These are phyloP conservation scores for Schoenoplectus tabernaemontani DNA, from an alignment of 202 grass and related monocot species.

Conservation along the genomic window DNA sequence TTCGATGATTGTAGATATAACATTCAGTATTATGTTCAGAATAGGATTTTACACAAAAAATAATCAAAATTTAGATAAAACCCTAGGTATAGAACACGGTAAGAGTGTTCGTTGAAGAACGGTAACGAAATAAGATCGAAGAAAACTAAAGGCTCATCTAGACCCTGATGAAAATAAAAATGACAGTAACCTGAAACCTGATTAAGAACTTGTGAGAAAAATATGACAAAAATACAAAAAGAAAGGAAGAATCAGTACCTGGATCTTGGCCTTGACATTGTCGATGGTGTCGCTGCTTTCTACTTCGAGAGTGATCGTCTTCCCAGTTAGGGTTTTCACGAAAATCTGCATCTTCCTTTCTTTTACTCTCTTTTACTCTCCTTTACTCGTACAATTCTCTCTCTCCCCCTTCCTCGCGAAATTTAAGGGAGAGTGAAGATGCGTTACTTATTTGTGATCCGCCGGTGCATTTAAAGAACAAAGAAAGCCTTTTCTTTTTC, in stretches of 20 bases:
- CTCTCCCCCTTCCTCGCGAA: too few relatives aligned
- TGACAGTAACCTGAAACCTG: not conserved
- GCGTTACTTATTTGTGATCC: too few relatives aligned
- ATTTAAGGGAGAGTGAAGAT: too few relatives aligned
- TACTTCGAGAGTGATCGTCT: slow-evolving; percentile 65
- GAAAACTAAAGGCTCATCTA: not conserved
- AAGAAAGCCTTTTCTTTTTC: too few relatives aligned
- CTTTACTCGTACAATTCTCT: too few relatives aligned
- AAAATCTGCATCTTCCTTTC: slow-evolving; percentile 63
- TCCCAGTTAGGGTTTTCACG: slow-evolving; percentile 67
- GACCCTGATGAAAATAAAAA: not conserved
- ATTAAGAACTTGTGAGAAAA: slow-evolving; percentile 3
- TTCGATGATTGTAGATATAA: too few relatives aligned
- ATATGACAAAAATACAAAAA: not conserved
- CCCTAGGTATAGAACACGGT: not conserved
- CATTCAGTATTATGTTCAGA: too few relatives aligned
- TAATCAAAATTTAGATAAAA: not conserved
- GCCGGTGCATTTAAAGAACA: too few relatives aligned
- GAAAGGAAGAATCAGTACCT: slow-evolving; percentile 23
- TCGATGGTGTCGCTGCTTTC: slow-evolving; percentile 79
- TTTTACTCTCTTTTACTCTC: too few relatives aligned
- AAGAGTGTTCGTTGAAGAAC: not conserved
- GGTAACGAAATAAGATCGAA: not conserved
- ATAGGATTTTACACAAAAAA: not conserved
- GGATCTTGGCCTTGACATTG: slow-evolving; percentile 61